Conservation (phyloP, 2,329 filamentous ascomycete genomes). For the Endocalyx cinctus region DNA sequence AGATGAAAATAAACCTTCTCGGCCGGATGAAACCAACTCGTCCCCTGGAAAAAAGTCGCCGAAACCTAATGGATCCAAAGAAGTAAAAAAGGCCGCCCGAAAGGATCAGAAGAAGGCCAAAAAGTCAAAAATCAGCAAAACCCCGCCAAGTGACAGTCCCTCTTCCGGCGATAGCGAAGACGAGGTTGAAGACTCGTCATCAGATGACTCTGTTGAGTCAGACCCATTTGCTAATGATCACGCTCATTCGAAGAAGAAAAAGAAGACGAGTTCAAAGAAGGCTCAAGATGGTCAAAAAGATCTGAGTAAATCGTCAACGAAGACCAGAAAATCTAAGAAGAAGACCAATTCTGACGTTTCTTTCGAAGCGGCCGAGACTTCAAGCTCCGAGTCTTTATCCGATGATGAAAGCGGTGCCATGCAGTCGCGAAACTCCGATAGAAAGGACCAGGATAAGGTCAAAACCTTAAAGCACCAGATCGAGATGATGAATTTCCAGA, state of each 20-base stretch:
- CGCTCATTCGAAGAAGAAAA: constrained; percentile 18
- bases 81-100: constrained; percentile 16
- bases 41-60: too few species aligned
- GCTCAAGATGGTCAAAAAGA: constrained; percentile 22
- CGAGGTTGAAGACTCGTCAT: constrained; percentile 13
- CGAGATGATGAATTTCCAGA: neutral
- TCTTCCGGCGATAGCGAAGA: constrained; percentile 14
- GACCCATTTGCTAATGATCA: constrained; percentile 19
- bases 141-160: constrained; percentile 12
- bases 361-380: constrained; percentile 15
- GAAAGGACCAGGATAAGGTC: constrained; percentile 11
- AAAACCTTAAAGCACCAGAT: neutral
- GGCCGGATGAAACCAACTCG: too few species aligned
- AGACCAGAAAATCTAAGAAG: constrained; percentile 23
- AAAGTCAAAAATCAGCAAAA: constrained; percentile 11
- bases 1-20: too few species aligned
- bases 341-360: constrained; percentile 13
- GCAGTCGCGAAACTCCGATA: constrained; percentile 17
- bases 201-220: constrained; percentile 21
- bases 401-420: constrained; percentile 13
- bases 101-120: constrained; percentile 11
- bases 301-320: constrained; percentile 19
- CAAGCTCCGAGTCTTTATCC: constrained; percentile 11
- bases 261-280: constrained; percentile 25
- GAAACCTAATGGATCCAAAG: constrained; percentile 22